Base-by-base conservation (phyloP, 768 basidiomycete species). In the Amanita phalloides region DNA sequence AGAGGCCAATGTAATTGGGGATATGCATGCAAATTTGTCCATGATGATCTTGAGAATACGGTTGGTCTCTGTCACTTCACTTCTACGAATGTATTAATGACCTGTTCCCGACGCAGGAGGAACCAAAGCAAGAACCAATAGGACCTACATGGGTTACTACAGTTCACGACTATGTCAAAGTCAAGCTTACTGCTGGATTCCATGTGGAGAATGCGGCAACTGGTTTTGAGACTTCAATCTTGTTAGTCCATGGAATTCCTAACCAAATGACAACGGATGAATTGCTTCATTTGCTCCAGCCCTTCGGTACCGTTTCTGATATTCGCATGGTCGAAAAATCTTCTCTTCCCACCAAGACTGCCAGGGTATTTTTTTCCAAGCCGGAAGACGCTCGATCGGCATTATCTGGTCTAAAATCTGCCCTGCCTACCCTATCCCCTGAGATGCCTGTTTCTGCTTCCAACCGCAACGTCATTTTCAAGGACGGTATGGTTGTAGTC, bases 161-260 rank as follows among this genome's bases (percentile, higher is more conserved):
- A 0, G 60, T 85, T 6, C 70, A 79, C 38, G 75, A 80, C 35
- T 74, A 82, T 49, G 80, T 76, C 20, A 72, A 68, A 47, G 74
- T 82, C 17, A 75, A 69, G 20, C 68, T 88, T 43, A 74, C 74
- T 30, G 62, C 77, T 0, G 88, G 89, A 0, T 85, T 86, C 43
- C 69, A 71, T 1, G 71, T 90, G 2, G 62, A 68, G 23, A 71
- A 77, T 0, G 61, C 89, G 5, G 63, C 64, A 6, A 88, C 86
- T 1, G 81, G 81, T 1, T 83, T 88, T 38, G 87, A 91, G 58
- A 81, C 82, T 0, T 75, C 74, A 5, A 79, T 78, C 69, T 59
- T 89, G 7, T 66, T 72, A 35, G 55, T 90, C 1, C 68, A 69
- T 4, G 76, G 81, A 21, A 59, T 90, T 3, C 75, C 77, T 0